Base-by-base conservation (phyloP, 2,329 filamentous ascomycete genomes). In the Cladosporium austrohemisphaericum region DNA sequence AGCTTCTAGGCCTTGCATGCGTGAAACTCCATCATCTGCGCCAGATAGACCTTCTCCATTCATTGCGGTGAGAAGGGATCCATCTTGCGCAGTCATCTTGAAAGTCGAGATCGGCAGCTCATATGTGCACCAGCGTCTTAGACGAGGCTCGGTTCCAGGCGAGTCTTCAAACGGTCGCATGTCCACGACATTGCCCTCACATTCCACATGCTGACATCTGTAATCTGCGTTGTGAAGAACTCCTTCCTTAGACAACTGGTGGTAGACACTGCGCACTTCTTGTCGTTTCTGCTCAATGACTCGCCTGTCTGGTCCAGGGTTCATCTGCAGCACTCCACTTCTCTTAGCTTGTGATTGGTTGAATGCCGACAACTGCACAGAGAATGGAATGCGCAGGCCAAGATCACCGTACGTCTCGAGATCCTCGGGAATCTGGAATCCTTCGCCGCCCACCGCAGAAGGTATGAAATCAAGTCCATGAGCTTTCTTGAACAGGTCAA, bases 401-500 rank as follows among this genome's bases (percentile, higher is more conserved):
- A 68, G 57, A 47, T 67, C 65, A 13, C 56, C 56, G 36, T 67
- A 68, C 4, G 61, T 56, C 44, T 67, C 62, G 19, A 67, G 53
- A 38, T 67, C 65, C 35, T 66, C 64, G 1, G 65, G 65, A 1
- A 67, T 55, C 11, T 62, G 52, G 11, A 44, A 37, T 9, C 64
- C 65, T 44, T 58, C 52, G 2, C 64, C 65, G 26, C 64, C 64
- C 11, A 68, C 53, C 1, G 53, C 52, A 14, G 44, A 53, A 2
- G 65, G 65, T 4, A 67, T 64, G 52, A 63, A 65, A 38, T 66
- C 59, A 20, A 75, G 63, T 3, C 71, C 72, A 40, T 75, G 72
- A 4, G 72, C 72, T 56, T 73, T 71, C 56, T 75, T 75, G 64
- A 75, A 76, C 5, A 76, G 56, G 35, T 67, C 68, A 9, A 75